Conservation (phyloP, 176 grass and related monocot genomes). For the Zea luxurians region DNA sequence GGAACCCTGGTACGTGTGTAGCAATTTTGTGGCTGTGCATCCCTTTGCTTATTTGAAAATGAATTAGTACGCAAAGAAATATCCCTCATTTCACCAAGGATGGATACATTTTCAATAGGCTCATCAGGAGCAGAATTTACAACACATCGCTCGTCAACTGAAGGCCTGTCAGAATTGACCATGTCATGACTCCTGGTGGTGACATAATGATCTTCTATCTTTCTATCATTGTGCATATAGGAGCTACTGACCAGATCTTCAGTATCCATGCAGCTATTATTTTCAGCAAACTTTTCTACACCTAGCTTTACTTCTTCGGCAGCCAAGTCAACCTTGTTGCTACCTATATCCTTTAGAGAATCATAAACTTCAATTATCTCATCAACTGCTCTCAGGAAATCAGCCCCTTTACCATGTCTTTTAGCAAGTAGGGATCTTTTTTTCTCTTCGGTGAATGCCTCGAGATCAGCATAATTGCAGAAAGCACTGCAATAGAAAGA, state of each 20-base stretch:
- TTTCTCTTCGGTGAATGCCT: slow-evolving; percentile 97
- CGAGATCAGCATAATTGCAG: slow-evolving; percentile 92
- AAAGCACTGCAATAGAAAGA: slow-evolving; percentile 76
- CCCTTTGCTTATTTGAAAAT: slow-evolving; percentile 57
- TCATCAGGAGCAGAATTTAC: slow-evolving; percentile 58
- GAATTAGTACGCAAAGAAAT: slow-evolving; percentile 45
- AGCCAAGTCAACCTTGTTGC: slow-evolving; percentile 39
- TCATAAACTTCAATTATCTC: slow-evolving; percentile 90
- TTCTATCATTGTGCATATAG: slow-evolving; percentile 34
- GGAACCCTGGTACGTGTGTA: slow-evolving; percentile 44
- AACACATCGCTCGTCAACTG: slow-evolving; percentile 38
- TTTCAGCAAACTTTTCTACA: slow-evolving; percentile 39
- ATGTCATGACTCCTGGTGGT: slow-evolving; percentile 10
- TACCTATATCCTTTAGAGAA: slow-evolving; percentile 64
- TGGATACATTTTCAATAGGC: slow-evolving; percentile 60
- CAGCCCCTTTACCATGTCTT: slow-evolving; percentile 87
- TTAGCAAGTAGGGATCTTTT: slow-evolving; percentile 74
- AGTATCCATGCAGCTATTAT: slow-evolving; percentile 30
- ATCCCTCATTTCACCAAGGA: slow-evolving; percentile 70
- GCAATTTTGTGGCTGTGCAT: slow-evolving; percentile 56
- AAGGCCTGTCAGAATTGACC: slow-evolving; percentile 45
- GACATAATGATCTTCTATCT: slow-evolving; percentile 33
- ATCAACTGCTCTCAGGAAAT: slow-evolving; percentile 91
- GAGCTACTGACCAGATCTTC: slow-evolving; percentile 42
- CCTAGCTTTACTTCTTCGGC: slow-evolving; percentile 35